Evolutionary conservation across 2,329 filamentous ascomycete species (phyloP), one percentile per base, ranked within the genome.

Genomic region (Coccinonectria pachysandricola): DNA sequence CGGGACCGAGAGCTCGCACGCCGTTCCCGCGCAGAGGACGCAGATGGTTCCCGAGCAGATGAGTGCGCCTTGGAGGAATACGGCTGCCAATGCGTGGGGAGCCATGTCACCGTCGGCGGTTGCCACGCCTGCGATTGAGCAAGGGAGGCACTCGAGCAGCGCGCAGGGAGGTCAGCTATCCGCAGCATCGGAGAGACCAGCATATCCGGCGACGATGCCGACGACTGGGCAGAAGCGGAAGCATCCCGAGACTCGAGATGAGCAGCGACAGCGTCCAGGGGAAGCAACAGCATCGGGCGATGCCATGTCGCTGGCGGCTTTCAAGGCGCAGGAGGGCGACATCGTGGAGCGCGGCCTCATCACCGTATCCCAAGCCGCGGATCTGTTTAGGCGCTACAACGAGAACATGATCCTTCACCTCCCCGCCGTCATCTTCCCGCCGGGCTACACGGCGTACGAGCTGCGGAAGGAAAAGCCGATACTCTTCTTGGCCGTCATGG

Each of bases 401-500:
- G 61, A 65, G 9, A 57, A 65, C 23, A 78, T 80, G 67, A 59
- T 64, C 11, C 59, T 57, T 3, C 75, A 79, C 36, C 61, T 79
- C 27, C 76, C 76, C 1, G 66, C 67, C 2, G 70, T 81, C 11
- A 59, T 78, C 14, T 74, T 81, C 31, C 62, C 71, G 1, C 46
- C 61, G 1, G 59, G 57, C 21, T 67, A 62, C 22, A 69, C 68
- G 3, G 66, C 63, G 5, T 57, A 60, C 8, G 66, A 75, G 30
- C 51, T 80, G 27, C 66, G 75, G 24, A 58, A 59, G 36, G 54
- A 61, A 2, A 76, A 71, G 45, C 80, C 80, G 2, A 62, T 71
- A 3, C 59, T 86, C 7, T 85, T 85, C 43, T 61, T 82, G n/a
- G 65, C 79, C 15, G 61, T 85, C 42, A 70, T 86, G 53, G 70